phyloP scores from a whole-genome alignment of 768 basidiomycete species.

The Boletellus ananiceps region DNA sequence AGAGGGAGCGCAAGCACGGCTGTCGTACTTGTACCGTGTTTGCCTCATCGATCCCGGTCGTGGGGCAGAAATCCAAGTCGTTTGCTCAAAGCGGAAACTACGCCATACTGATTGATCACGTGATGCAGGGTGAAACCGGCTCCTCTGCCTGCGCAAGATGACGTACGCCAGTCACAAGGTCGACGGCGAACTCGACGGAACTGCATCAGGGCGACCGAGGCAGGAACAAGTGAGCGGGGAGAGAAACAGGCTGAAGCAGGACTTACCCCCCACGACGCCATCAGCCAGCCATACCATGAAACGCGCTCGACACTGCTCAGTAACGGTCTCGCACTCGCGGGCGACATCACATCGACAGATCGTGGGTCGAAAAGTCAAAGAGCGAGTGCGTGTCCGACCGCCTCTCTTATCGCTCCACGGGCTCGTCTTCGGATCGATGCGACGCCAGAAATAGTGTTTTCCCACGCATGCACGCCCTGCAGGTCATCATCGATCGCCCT shows the following conservation, averaged over 20 bases:
- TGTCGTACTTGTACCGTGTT: slow-evolving; percentile 18
- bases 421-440: slow-evolving; percentile 26
- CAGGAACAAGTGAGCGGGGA: background rate
- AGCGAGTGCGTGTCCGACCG: background rate
- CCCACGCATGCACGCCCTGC: background rate
- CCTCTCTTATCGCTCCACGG: slow-evolving; percentile 19
- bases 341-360: slow-evolving; percentile 6
- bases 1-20: slow-evolving; percentile 1
- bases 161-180: slow-evolving; percentile 13
- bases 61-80: slow-evolving; percentile 18
- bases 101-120: slow-evolving; percentile 18
- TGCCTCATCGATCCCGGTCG: slow-evolving; percentile 24
- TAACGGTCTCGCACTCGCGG: slow-evolving; percentile 5
- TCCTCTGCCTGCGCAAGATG: background rate
- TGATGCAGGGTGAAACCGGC: slow-evolving; percentile 15
- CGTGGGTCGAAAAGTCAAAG: slow-evolving; percentile 17
- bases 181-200: slow-evolving; percentile 10
- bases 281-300: slow-evolving; percentile 17
- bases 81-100: slow-evolving; percentile 22
- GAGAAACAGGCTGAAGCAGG: background rate
- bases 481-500: no score
- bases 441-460: background rate
- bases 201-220: background rate
- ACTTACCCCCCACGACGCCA: background rate
- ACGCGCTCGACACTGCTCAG: slow-evolving; percentile 6